Evolutionary conservation across 352 stramenopile genomes (phyloP), one percentile per base, ranked within the genome.

Genomic region (Globisporangium splendens): DNA sequence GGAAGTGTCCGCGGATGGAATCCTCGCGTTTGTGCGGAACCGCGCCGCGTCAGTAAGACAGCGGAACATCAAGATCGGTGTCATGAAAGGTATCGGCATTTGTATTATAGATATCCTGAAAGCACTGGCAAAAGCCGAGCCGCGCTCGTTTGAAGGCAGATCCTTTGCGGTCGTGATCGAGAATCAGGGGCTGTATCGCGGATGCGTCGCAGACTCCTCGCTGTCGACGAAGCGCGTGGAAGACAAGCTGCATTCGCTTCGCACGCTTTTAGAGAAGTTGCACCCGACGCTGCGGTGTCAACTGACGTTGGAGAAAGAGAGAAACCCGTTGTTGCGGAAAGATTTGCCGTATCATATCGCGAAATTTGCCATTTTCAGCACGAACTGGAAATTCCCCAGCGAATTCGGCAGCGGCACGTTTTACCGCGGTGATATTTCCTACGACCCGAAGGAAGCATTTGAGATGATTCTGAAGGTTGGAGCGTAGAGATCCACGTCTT

Each of bases 311-410:
- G 69, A 74, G 38, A 66, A 64, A 22, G 49, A 46, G 5, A 44
- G 51, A 20, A 56, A 42, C 21, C 8, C 39, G 5, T 31, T 31
- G 24, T 5, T 31, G 14, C 24, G 42, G 15, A 38, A 24, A 1
- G 56, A 62, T 13, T n/a, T 52, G 15, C n/a, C 21, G 17, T 74
- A 66, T 42, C 62, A 50, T 57, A 67, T 80, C 31, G 68, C 64
- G 31, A 80, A 78, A 56, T 75, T 80, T 28, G 63, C 72, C 0
- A 20, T 80, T 15, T 80, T 80, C 57, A 80, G 63, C 14, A 69
- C 61, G 4, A 52, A 57, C 20, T 80, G 72, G 72, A 57, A 65
- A 24, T 78, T 69, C 48, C 72, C 70, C 8, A 69, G 74, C 38
- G 60, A 63, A 28, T 56, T 65, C 24, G 69, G 71, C n/a, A 31